Conservation (phyloP, 441 rosid genomes). For the Populus hybrid region DNA sequence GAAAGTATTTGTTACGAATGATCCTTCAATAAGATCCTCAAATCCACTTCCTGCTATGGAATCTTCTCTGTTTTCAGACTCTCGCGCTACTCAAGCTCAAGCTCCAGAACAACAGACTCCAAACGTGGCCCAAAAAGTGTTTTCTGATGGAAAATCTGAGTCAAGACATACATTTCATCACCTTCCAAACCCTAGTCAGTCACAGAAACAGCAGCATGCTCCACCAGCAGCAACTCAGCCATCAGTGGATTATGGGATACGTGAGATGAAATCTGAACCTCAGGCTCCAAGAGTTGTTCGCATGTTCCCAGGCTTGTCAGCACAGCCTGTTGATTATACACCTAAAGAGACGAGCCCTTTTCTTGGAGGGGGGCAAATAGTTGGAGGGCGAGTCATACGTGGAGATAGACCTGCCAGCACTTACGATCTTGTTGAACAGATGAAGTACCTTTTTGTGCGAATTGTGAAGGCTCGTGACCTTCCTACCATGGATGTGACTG, state of each 20-base stretch:
- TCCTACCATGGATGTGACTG: constrained; percentile 64
- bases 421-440: constrained; percentile 91
- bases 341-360: constrained; percentile 78
- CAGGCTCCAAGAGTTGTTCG: constrained; percentile 37
- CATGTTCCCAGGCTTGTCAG: constrained; percentile 40
- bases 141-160: constrained; percentile 32
- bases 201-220: constrained; percentile 25
- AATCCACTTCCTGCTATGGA: constrained; percentile 52
- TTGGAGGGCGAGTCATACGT: constrained; percentile 81
- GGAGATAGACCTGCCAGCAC: constrained; percentile 46
- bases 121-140: constrained; percentile 12
- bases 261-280: constrained; percentile 58
- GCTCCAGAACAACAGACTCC: constrained; percentile 20
- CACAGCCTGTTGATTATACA: constrained; percentile 62
- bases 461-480: constrained; percentile 87
- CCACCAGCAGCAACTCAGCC: constrained; percentile 26
- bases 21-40: constrained; percentile 48
- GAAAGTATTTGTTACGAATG: constrained; percentile 75
- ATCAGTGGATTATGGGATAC: constrained; percentile 32
- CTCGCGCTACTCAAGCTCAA: constrained; percentile 23
- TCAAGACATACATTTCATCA: constrained; percentile 48
- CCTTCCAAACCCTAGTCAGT: constrained; percentile 41
- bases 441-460: constrained; percentile 73
- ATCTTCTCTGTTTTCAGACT: constrained; percentile 28
- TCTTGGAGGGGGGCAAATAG: constrained; percentile 81